Base-by-base conservation (phyloP, 179 eudicot genomes). In the Carnegiea gigantea region DNA sequence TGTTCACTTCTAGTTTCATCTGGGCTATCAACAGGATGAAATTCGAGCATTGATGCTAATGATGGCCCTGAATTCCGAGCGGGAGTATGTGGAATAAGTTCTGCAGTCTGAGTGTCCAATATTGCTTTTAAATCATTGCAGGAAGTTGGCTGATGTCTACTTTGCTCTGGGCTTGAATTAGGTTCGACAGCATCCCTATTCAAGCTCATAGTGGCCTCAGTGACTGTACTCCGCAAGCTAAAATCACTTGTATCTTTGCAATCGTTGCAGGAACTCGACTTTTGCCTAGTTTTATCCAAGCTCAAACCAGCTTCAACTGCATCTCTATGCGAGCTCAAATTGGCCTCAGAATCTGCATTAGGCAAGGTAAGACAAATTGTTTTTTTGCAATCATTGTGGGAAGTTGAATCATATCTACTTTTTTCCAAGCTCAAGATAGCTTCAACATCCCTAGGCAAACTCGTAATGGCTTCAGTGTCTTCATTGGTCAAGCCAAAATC, bases 51-150 rank as follows among this genome's bases (percentile, higher is more conserved):
- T 15, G 71, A 46, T 71, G 30, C 57, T 18, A 33, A 33, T 51
- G 70, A 54, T 82, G 70, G 72, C 18, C 15, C 60, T 77, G 72
- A n/a, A 21, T 30, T 76, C 24, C 64, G 68, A 43, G 67, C 70
- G 46, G n/a, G 59, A 59, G 46, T 76, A 17, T 68, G 77, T 24
- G 49, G 75, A 54, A 15, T 54, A 24, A 49, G 53, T 70, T 77
- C 80, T 65, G 80, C 3, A 30, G 73, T 60, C 13, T n/a, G 8
- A 80, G 40, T 14, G 21, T 81, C 64, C 43, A 24, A 20, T 33
- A n/a, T 12, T 11, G 33, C 7, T 38, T 48, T 75, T 49, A 49
- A 48, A 53, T 68, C 84, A 15, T 72, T 70, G 72, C n/a, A 62
- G 26, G 68, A 62, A 62, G 68, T 21, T 62, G 28, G 28, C 28